phyloP scores from a whole-genome alignment of 352 stramenopile species.

The Globisporangium apiculatum region DNA sequence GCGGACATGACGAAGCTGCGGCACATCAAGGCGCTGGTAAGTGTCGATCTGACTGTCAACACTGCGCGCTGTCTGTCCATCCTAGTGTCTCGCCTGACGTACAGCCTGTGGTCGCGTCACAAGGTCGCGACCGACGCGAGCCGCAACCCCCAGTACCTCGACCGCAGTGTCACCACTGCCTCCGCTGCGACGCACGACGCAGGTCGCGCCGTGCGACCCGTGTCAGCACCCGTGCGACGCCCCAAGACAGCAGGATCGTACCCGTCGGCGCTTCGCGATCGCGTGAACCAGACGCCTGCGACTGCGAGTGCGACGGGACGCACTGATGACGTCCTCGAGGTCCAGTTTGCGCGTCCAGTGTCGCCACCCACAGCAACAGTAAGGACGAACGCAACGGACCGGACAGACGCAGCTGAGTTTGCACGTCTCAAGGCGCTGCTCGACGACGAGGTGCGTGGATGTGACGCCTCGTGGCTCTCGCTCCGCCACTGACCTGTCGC shows the following conservation, averaged over 20 bases:
- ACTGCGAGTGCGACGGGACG: not conserved
- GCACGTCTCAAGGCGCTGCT: slow-evolving; percentile 9
- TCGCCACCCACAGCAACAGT: not conserved
- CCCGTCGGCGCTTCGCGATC: slow-evolving; percentile 41
- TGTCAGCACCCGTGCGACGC: slow-evolving; percentile 64
- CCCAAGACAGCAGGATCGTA: slow-evolving; percentile 40
- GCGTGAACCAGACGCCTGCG: slow-evolving; percentile 24
- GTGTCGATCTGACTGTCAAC: not conserved
- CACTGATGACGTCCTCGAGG: slow-evolving; percentile 1
- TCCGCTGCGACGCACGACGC: no score
- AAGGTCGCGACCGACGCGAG: slow-evolving; percentile 42
- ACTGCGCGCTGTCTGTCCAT: not conserved
- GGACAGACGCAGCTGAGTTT: slow-evolving; percentile 1
- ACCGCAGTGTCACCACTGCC: not conserved
- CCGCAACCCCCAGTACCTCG: slow-evolving; percentile 19
- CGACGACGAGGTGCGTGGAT: slow-evolving; percentile 25
- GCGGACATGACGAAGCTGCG: slow-evolving; percentile 59
- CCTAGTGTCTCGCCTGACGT: no score
- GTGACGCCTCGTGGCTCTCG: not conserved
- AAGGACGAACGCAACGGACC: not conserved
- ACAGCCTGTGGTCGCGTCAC: not conserved
- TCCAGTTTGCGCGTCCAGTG: slow-evolving; percentile 3
- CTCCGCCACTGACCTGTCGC: no score
- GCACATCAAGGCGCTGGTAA: slow-evolving; percentile 63
- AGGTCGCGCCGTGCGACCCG: slow-evolving; percentile 21